Evolutionary conservation across 2,329 filamentous ascomycete genomes (phyloP).

Genomic region (Talaromyces amestolkiae): DNA sequence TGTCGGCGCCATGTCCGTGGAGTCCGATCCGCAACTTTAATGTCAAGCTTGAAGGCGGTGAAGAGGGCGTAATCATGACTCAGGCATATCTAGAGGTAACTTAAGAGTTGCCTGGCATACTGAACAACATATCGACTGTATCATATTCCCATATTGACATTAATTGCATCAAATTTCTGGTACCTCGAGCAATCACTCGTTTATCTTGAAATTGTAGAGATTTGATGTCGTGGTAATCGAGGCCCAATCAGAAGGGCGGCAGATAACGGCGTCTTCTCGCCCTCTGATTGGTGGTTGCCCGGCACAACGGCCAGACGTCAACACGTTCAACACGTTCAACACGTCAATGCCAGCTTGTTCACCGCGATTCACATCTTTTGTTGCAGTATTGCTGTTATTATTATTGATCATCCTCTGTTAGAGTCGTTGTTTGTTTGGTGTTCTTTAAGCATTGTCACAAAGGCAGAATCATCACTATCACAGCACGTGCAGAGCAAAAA

Average conservation of each 20-base stretch:
- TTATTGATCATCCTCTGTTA: not conserved
- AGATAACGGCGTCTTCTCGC: not conserved
- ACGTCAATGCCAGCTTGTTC: not conserved
- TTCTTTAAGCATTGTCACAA: not conserved
- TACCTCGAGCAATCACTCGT: not conserved
- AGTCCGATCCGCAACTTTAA: not conserved
- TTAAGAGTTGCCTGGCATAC: not conserved
- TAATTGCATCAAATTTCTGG: not conserved
- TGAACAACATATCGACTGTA: not conserved
- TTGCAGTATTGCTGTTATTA: not conserved
- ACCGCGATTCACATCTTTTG: not conserved
- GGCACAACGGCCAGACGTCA: not conserved
- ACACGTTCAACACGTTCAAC: constrained; percentile 6
- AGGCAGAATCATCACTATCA: not conserved
- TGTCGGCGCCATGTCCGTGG: not conserved
- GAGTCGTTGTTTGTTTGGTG: not conserved
- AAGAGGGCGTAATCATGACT: no score
- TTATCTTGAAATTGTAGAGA: not conserved
- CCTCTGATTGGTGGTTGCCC: constrained; percentile 10
- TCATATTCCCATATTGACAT: not conserved
- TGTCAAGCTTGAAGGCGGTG: not conserved
- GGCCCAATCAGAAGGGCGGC: not conserved
- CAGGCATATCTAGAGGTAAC: not conserved
- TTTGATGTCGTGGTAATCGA: not conserved
- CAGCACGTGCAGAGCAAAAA: not conserved